Evolutionary conservation across 2,329 filamentous ascomycete species (phyloP).

Genomic region (Diaporthe vaccinii): DNA sequence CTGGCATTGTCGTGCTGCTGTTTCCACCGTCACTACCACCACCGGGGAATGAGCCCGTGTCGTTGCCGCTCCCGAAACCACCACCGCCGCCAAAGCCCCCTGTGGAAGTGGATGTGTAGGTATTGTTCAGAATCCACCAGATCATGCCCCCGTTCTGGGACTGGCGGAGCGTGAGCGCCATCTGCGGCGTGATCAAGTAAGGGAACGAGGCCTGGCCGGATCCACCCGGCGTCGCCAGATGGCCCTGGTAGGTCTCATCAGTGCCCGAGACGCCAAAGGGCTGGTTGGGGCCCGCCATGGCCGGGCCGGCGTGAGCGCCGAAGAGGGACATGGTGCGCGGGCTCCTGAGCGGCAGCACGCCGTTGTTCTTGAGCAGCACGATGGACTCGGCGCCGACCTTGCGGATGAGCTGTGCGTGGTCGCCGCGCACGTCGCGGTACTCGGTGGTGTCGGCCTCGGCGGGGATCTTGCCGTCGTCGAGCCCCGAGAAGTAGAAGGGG

Average conservation of each 20-base stretch:
- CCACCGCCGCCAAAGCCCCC: conserved; percentile 32
- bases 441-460: conserved; percentile 66
- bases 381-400: conserved; percentile 68
- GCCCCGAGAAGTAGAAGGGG: conserved; percentile 68
- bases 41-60: background rate
- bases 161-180: conserved; percentile 62
- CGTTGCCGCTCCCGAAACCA: background rate
- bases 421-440: conserved; percentile 59
- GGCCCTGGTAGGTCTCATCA: conserved; percentile 39
- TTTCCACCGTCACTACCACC: conserved; percentile 20
- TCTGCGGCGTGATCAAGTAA: conserved; percentile 66
- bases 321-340: conserved; percentile 57
- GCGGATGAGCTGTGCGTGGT: conserved; percentile 68
- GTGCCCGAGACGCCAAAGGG: conserved; percentile 36
- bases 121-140: conserved; percentile 61
- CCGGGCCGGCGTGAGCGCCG: conserved; percentile 71
- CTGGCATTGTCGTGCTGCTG: conserved; percentile 16
- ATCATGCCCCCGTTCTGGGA: conserved; percentile 53
- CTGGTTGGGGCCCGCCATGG: conserved; percentile 61
- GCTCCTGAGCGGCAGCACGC: conserved; percentile 69
- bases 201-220: conserved; percentile 64
- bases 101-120: conserved; percentile 35
- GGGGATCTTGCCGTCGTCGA: conserved; percentile 62
- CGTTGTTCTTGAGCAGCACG: conserved; percentile 73
- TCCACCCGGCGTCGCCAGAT: conserved; percentile 67